Evolutionary conservation across 805 yeast species (phyloP), one percentile per base, ranked within the genome.

Genomic region (Ogataea henricii): DNA sequence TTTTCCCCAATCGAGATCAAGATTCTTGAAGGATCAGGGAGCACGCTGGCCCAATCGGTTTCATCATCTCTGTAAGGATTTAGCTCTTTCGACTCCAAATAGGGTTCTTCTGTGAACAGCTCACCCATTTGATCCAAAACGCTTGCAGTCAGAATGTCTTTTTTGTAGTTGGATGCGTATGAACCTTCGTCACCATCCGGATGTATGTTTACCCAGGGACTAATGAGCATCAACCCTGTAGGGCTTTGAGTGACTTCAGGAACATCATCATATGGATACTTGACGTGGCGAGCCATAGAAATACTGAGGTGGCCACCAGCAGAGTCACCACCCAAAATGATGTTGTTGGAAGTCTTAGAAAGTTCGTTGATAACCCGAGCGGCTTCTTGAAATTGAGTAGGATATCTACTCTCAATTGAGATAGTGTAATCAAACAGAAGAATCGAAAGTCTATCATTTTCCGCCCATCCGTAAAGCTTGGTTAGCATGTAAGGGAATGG

Each of bases 171-270:
- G 2, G 37, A 9, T 3, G 6, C 42, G 26, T 34, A 41, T 2
- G 45, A 34, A 2, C 49, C 49, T 20, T 16, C 32, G 5, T 18
- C 21, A 7, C 36, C 13, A 29, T 46, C 45, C n/a, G 49, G 49
- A 35, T 46, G 41, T 18, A 46, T 33, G 37, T 46, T 46, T 6
- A 46, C 49, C 49, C 49, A 46, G 4, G 49, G 49, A 5, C 41
- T 25, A 14, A 46, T 35, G n/a, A 46, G 23, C 20, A 46, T 16
- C 25, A 46, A 20, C 3, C 49, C 49, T 9, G 32, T 27, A 2
- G 45, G 45, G 13, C 20, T 32, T 16, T 23, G 47, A 6, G 5
- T 17, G 8, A 34, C 32, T 8, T 3, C 4, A 14, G 45, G 38
- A 22, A 30, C 32, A n/a, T 13, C 34, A 5, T 32, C 32, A 16